Conservation (phyloP, 176 grass and related monocot species). For the Carex pumila region DNA sequence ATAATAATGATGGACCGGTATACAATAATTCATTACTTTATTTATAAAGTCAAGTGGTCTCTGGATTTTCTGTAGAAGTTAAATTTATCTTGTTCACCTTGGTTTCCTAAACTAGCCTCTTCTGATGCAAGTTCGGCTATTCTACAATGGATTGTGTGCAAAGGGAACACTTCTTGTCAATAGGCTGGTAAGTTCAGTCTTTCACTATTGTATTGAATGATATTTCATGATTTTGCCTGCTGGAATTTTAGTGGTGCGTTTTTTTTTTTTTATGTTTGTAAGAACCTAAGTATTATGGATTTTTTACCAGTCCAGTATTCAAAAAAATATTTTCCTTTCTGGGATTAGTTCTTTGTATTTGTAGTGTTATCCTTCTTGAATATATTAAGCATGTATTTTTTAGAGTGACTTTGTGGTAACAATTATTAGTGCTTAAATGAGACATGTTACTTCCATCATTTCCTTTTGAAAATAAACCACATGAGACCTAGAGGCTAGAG, state of each 20-base stretch:
- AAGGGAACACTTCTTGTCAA: constrained; percentile 71
- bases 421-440: neutral
- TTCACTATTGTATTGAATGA: neutral
- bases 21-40: neutral
- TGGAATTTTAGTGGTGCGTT: neutral
- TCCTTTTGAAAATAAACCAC: neutral
- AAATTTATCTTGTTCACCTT: constrained; percentile 5
- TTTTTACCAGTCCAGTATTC: neutral
- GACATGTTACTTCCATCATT: neutral
- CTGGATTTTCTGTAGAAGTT: neutral
- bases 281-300: neutral
- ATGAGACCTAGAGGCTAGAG: neutral
- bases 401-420: no score
- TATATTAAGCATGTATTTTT: neutral
- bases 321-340: neutral
- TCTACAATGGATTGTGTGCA: constrained; percentile 47
- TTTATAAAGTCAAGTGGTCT: neutral
- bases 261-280: neutral
- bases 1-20: constrained; percentile 24
- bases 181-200: constrained; percentile 36
- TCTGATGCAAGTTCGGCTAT: constrained; percentile 78
- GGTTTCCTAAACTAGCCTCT: constrained; percentile 48
- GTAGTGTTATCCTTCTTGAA: neutral
- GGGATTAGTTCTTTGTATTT: neutral
- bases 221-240: neutral